phyloP scores from a whole-genome alignment of 164 flowering plant genomes.

The Annona squamosa region DNA sequence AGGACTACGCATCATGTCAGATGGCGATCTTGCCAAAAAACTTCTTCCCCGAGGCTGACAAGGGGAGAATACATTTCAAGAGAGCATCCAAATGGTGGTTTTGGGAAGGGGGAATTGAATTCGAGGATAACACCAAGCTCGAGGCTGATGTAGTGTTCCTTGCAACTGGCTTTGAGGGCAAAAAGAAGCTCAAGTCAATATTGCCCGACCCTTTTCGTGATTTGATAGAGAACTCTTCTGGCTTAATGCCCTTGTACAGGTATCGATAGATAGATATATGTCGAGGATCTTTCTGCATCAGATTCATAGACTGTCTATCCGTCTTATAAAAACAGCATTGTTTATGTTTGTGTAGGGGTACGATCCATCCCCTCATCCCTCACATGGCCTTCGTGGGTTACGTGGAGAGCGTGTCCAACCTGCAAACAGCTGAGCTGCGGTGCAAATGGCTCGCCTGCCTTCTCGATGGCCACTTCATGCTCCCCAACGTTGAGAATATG shows the following conservation, averaged over 20 bases:
- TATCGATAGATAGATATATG: conserved; percentile 12
- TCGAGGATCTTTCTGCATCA: background rate
- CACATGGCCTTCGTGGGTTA: conserved; percentile 87
- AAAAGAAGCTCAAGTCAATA: conserved; percentile 56
- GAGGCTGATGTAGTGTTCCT: conserved; percentile 85
- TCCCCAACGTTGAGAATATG: conserved; percentile 66
- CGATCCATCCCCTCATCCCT: conserved; percentile 79
- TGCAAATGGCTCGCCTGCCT: conserved; percentile 73
- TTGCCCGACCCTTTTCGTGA: conserved; percentile 71
- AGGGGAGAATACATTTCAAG: conserved; percentile 68
- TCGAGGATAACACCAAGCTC: conserved; percentile 56
- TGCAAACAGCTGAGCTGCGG: conserved; percentile 72
- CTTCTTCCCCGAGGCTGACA: conserved; percentile 74
- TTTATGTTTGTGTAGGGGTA: conserved; percentile 34
- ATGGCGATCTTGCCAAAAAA: conserved; percentile 87
- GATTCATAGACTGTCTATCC: background rate
- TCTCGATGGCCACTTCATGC: conserved; percentile 53
- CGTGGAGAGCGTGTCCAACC: conserved; percentile 68
- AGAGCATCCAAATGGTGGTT: conserved; percentile 74
- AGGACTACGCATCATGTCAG: conserved; percentile 89
- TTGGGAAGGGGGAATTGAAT: conserved; percentile 58
- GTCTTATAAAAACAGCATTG: background rate
- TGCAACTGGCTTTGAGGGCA: conserved; percentile 86
- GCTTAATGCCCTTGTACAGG: conserved; percentile 84
- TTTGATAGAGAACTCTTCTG: conserved; percentile 44